A percentile compares a stretch with the other conserved stretches of the same genome.
phyloP scores from a whole-genome alignment of 352 stramenopile genomes.

The Phytophthora sp. region DNA sequence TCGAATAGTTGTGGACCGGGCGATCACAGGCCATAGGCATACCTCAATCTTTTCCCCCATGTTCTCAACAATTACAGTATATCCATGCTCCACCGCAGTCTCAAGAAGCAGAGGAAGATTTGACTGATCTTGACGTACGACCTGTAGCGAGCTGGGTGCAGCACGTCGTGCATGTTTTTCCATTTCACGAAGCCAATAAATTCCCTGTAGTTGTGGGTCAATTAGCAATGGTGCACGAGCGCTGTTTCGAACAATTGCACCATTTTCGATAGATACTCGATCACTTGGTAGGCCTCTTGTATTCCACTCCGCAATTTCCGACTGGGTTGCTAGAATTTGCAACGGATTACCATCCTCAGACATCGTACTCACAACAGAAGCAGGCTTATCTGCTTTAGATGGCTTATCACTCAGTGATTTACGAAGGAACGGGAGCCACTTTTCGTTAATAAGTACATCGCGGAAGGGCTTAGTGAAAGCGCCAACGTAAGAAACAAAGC shows the following conservation, averaged over 20 bases:
- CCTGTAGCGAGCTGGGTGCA: conserved; percentile 55
- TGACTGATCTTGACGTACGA: conserved; percentile 84
- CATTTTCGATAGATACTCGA: conserved; percentile 91
- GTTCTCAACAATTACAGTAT: conserved; percentile 89
- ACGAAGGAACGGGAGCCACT: conserved; percentile 90
- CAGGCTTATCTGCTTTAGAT: conserved; percentile 15
- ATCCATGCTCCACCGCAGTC: conserved; percentile 78
- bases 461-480: conserved; percentile 94
- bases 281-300: conserved; percentile 89
- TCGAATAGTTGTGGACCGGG: conserved; percentile 69
- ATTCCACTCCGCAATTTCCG: conserved; percentile 88
- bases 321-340: conserved; percentile 68
- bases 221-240: conserved; percentile 89
- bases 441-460: conserved; percentile 80
- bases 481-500: conserved; percentile 94
- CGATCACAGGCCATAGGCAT: conserved; percentile 86
- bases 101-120: conserved; percentile 83
- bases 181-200: conserved; percentile 89
- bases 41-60: conserved; percentile 89
- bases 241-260: conserved; percentile 84
- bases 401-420: conserved; percentile 44
- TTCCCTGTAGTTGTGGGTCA: conserved; percentile 91
- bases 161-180: conserved; percentile 65
- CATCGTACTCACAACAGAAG: conserved; percentile 2
- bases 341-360: conserved; percentile 61